Evolutionary conservation across 2,329 filamentous ascomycete genomes (phyloP).

Genomic region (Nigrospora osmanthi): DNA sequence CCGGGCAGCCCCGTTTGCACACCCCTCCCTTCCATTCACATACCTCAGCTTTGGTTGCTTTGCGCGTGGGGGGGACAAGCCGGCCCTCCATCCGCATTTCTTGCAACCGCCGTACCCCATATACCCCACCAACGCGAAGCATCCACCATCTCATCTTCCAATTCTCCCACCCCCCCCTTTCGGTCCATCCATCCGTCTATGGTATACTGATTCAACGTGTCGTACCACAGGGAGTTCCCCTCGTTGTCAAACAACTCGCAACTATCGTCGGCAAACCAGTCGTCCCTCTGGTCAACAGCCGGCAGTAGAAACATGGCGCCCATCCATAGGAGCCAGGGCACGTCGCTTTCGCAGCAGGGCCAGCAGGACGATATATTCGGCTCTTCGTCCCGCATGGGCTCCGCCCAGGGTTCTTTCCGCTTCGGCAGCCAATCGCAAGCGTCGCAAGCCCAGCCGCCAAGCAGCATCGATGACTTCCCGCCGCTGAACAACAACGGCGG

Average conservation of each 20-base stretch:
- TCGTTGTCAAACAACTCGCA: slow-evolving; percentile 56
- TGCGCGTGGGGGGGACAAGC: too few species aligned
- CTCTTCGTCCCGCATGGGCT: slow-evolving; percentile 25
- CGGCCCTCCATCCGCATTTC: too few species aligned
- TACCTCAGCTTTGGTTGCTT: too few species aligned
- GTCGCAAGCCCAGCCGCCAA: slow-evolving; percentile 35
- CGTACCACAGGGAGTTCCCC: slow-evolving; percentile 50
- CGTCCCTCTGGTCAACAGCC: slow-evolving; percentile 47
- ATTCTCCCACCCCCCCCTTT: too few species aligned
- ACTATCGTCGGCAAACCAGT: slow-evolving; percentile 37
- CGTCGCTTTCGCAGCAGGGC: slow-evolving; percentile 41
- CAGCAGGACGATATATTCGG: slow-evolving; percentile 41
- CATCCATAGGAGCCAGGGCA: slow-evolving; percentile 42
- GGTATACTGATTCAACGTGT: too few species aligned
- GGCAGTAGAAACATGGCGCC: slow-evolving; percentile 39
- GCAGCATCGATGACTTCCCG: slow-evolving; percentile 52
- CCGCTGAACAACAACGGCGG: slow-evolving; percentile 38
- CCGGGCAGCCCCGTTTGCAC: too few species aligned
- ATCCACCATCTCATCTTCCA: too few species aligned
- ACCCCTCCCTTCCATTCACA: too few species aligned
- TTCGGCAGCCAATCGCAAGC: slow-evolving; percentile 43
- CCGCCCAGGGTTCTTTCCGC: slow-evolving; percentile 41
- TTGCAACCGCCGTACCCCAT: too few species aligned
- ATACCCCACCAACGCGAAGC: too few species aligned
- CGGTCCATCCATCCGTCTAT: too few species aligned